Base-by-base conservation (phyloP, 2,329 filamentous ascomycete genomes). In the Penicillium rolfsii region DNA sequence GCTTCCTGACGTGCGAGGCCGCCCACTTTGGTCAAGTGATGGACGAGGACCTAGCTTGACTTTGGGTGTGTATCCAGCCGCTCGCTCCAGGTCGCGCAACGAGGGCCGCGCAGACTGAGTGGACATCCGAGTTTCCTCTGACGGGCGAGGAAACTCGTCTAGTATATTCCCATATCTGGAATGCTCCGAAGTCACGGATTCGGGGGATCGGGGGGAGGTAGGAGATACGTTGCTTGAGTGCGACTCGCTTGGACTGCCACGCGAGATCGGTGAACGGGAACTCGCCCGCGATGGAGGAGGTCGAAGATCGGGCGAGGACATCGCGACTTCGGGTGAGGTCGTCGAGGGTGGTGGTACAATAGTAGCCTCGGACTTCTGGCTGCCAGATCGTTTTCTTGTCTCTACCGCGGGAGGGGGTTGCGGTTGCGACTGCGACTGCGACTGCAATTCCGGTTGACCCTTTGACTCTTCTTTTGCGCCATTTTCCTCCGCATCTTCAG, bases 21-120 rank as follows among this genome's bases (percentile, higher is more conserved):
- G 84, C 61, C 87, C 85, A 69, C 84, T 83, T 59, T 86, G 83
- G 65, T 81, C 77, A 43, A 84, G 80, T 63, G 92, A 94, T 28
- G 93, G 93, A 49, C 94, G 86, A 9, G 95, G 94, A 1, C 89
- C 95, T 46, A 97, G 85, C 77, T 96, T 97, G 58, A 97, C 88
- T 74, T 96, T 97, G 56, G 81, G 81, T 62, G 71, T 73, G 57
- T 73, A 73, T 46, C 74, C 70, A 49, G 72, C 75, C 14, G 74
- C 73, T 26, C 74, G 75, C 57, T 80, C 79, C 36, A 82, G 71
- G 53, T 83, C 81, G 26, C 73, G 74, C 33, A 79, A 67, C 0
- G 80, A 79, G 19, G 80, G 79, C 26, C 81, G 75, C 38, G 73
- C 72, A 14, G 79, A 79, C 57, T 80, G 77, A 22, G 74, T 72